phyloP scores from a whole-genome alignment of 352 stramenopile species.

The Poterioochromonas sp. region DNA sequence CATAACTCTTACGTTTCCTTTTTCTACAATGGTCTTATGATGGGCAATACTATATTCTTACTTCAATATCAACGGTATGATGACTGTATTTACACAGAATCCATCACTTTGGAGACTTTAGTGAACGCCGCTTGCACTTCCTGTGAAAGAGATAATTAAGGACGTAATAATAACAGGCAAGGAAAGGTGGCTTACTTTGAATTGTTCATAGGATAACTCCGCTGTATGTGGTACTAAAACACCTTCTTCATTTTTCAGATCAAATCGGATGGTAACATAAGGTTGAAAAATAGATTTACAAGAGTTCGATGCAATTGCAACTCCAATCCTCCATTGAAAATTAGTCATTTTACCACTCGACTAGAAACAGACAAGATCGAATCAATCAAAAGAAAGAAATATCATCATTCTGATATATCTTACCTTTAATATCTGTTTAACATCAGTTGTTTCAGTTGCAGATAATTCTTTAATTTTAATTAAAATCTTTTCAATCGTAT shows the following conservation, averaged over 20 bases:
- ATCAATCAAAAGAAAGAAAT: background rate
- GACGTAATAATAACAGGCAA: background rate
- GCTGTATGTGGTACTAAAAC: too few relatives aligned
- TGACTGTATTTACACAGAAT: background rate
- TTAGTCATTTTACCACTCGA: background rate
- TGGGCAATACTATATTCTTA: too few relatives aligned
- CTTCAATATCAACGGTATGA: background rate
- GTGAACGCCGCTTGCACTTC: background rate
- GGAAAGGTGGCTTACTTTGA: background rate
- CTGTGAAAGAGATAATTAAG: background rate
- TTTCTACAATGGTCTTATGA: too few relatives aligned
- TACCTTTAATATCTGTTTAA: background rate
- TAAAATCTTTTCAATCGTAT: background rate
- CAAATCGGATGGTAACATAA: slow-evolving; percentile 5
- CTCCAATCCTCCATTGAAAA: slow-evolving; percentile 8
- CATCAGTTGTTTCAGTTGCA: background rate
- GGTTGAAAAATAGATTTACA: slow-evolving; percentile 9
- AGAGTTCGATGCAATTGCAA: background rate
- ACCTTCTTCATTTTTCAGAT: background rate
- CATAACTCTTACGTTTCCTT: too few relatives aligned
- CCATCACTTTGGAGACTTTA: background rate
- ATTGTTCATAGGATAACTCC: slow-evolving; percentile 22
- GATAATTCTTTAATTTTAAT: slow-evolving; percentile 11
- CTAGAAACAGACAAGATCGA: background rate
- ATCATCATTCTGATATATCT: background rate